Evolutionary conservation across 345 rosid genomes (phyloP).

Genomic region (Eucalyptus brandiana): DNA sequence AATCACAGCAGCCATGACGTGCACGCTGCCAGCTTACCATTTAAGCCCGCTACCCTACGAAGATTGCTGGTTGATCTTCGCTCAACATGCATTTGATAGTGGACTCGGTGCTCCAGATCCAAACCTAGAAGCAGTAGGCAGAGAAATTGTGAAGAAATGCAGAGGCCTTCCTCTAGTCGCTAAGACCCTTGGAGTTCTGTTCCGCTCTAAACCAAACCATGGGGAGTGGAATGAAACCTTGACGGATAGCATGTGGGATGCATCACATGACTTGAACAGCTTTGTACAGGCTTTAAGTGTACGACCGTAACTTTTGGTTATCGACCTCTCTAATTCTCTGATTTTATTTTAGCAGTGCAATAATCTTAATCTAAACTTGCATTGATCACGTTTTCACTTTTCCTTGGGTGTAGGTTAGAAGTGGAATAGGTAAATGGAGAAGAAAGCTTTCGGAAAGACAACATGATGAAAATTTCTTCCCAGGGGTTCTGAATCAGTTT

Average conservation of each 20-base stretch:
- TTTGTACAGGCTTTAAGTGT: slow-evolving; percentile 13
- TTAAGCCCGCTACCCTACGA: neutral
- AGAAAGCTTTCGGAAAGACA: neutral
- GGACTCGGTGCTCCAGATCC: neutral
- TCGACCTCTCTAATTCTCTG: neutral
- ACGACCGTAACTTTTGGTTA: neutral
- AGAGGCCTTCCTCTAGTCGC: slow-evolving; percentile 29
- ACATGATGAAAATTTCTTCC: neutral
- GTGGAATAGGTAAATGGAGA: neutral
- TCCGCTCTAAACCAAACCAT: slow-evolving; percentile 6
- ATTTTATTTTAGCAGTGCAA: neutral
- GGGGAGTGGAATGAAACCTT: slow-evolving; percentile 24
- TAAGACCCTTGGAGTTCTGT: slow-evolving; percentile 23
- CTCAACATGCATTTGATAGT: slow-evolving; percentile 1
- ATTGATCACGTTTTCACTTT: neutral
- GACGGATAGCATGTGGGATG: slow-evolving; percentile 23
- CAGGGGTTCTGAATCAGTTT: neutral
- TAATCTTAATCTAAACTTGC: neutral
- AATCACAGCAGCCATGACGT: slow-evolving; percentile 3
- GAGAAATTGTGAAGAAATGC: slow-evolving; percentile 21
- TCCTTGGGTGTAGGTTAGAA: neutral
- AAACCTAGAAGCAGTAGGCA: slow-evolving; percentile 1
- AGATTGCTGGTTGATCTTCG: slow-evolving; percentile 7
- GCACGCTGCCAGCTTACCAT: neutral
- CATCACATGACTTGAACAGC: slow-evolving; percentile 7